phyloP scores from a whole-genome alignment of 2,329 filamentous ascomycete species.

The Penicillium sp. region DNA sequence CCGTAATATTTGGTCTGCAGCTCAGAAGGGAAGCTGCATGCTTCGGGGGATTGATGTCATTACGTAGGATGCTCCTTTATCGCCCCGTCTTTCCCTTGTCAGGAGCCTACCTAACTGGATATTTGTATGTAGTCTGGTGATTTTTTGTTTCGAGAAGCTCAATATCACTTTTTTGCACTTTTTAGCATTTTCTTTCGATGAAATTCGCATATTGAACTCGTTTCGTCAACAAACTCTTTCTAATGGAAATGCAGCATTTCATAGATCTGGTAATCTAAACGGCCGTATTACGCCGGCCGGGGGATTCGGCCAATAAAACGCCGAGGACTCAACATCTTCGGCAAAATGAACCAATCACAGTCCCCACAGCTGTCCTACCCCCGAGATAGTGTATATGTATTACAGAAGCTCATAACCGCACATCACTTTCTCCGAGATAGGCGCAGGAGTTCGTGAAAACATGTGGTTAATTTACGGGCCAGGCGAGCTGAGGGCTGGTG shows the following conservation, averaged over 20 bases:
- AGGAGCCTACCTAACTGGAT: background rate
- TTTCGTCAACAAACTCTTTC: background rate
- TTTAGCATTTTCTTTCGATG: background rate
- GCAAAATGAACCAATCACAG: background rate
- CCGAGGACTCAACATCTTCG: fast-evolving
- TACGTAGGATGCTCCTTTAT: background rate
- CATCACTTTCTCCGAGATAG: too few species aligned
- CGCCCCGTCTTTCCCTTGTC: too few species aligned
- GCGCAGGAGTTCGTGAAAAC: too few species aligned
- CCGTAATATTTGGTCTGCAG: constrained; percentile 1
- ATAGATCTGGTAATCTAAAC: constrained; percentile 1
- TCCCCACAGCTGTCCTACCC: background rate
- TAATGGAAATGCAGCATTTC: background rate
- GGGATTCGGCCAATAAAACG: fast-evolving
- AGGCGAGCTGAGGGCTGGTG: too few species aligned
- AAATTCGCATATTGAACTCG: background rate
- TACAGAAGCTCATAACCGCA: background rate
- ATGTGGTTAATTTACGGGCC: too few species aligned
- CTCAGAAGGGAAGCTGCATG: constrained; percentile 22
- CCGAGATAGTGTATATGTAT: constrained; percentile 10
- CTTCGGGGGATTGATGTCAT: constrained; percentile 22
- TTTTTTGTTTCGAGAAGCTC: background rate
- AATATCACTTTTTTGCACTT: background rate
- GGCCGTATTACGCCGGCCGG: background rate
- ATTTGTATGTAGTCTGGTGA: background rate